Conservation (phyloP, 768 basidiomycete genomes). For the Artomyces pyxidatus region DNA sequence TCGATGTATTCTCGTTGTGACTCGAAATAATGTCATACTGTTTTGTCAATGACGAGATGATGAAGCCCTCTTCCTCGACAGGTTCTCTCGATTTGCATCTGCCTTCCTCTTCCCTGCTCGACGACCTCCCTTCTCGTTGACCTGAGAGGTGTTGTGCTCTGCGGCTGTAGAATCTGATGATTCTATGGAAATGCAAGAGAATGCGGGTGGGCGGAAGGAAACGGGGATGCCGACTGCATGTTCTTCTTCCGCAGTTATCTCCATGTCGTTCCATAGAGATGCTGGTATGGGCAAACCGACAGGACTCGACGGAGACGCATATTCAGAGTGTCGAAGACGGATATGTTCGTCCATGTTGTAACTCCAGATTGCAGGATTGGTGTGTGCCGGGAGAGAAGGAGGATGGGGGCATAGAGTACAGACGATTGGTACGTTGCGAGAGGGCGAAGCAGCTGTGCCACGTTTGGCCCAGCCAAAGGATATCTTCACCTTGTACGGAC, state of each 20-base stretch:
- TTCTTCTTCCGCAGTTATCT: neutral
- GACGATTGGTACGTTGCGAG: neutral
- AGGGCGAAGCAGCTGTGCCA: neutral
- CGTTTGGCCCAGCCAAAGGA: neutral
- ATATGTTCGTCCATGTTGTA: neutral
- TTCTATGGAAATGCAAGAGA: no score
- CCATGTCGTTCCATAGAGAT: neutral
- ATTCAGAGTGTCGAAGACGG: neutral
- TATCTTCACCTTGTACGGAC: neutral
- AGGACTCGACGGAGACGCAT: neutral
- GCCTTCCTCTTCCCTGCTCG: no score
- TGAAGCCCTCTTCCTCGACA: no score
- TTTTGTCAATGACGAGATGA: no score
- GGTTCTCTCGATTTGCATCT: no score
- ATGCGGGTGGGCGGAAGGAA: no score
- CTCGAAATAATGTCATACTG: no score
- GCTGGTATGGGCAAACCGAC: neutral
- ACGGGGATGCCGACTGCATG: neutral
- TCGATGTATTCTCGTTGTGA: no score
- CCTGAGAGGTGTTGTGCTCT: no score
- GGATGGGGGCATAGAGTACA: neutral
- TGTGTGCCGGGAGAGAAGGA: neutral
- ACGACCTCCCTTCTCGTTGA: no score
- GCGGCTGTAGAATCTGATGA: no score
- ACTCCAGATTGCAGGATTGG: neutral